These are phyloP conservation scores for Kwoniella sp. DNA, from an alignment of 768 basidiomycete species.

Conservation along the genomic window DNA sequence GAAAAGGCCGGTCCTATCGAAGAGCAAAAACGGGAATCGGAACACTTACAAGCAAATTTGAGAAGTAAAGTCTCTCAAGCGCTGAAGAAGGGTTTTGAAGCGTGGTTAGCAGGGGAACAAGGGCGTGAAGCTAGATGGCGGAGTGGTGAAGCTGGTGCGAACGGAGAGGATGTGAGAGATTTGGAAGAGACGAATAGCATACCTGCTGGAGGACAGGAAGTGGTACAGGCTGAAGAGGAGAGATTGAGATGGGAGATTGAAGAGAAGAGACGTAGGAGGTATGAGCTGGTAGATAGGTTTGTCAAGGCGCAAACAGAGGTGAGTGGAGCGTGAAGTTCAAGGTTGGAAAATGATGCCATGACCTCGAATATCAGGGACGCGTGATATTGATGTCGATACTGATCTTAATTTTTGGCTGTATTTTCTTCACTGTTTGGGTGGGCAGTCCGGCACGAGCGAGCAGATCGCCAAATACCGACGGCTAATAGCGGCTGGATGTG, in stretches of 20 bases:
- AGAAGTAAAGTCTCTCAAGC: slow-evolving; percentile 74
- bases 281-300: slow-evolving; percentile 71
- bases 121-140: slow-evolving; percentile 70
- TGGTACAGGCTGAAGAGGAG: slow-evolving; percentile 56
- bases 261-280: slow-evolving; percentile 69
- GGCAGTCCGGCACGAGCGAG: slow-evolving; percentile 75
- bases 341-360: too few relatives aligned
- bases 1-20: slow-evolving; percentile 39
- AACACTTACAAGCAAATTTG: slow-evolving; percentile 68
- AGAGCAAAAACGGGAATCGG: slow-evolving; percentile 40
- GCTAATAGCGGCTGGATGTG: slow-evolving; percentile 86
- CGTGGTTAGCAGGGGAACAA: slow-evolving; percentile 86
- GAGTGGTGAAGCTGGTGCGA: slow-evolving; percentile 59
- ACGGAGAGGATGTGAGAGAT: slow-evolving; percentile 39
- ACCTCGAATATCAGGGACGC: background rate
- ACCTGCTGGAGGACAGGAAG: slow-evolving; percentile 58
- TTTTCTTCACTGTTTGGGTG: too few relatives aligned
- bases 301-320: slow-evolving; percentile 78
- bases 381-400: slow-evolving; percentile 11
- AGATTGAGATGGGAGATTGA: slow-evolving; percentile 67
- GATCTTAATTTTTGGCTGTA: background rate
- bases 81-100: slow-evolving; percentile 86
- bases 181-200: slow-evolving; percentile 51
- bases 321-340: too few relatives aligned
- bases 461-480: slow-evolving; percentile 85